These are phyloP conservation scores for Phytophthora fragariaefolia DNA, from an alignment of 352 stramenopile species.

Conservation along the genomic window DNA sequence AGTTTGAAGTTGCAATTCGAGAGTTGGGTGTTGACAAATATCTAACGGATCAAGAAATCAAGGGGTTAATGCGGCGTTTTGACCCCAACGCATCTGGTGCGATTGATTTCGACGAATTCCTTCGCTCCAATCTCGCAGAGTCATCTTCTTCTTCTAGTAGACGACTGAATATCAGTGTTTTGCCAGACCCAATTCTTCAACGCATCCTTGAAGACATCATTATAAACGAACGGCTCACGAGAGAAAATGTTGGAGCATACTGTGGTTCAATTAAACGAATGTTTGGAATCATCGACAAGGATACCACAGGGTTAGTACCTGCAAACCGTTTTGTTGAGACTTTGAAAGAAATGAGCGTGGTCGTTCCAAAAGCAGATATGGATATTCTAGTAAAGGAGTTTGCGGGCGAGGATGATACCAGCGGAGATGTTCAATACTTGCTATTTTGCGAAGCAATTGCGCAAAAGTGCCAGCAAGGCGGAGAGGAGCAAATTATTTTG, in stretches of 20 bases:
- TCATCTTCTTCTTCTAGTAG: slow-evolving; percentile 59
- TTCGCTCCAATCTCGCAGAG: slow-evolving; percentile 78
- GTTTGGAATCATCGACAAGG: slow-evolving; percentile 85
- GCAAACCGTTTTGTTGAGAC: slow-evolving; percentile 59
- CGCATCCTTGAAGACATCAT: slow-evolving; percentile 60
- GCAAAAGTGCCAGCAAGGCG: slow-evolving; percentile 48
- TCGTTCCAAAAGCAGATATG: slow-evolving; percentile 45
- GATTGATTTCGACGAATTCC: slow-evolving; percentile 79
- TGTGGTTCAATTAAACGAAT: slow-evolving; percentile 78
- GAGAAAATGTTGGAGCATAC: slow-evolving; percentile 51
- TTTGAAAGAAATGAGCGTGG: slow-evolving; percentile 69
- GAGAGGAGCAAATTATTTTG: slow-evolving; percentile 25
- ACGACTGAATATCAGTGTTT: slow-evolving; percentile 31
- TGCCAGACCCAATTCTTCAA: slow-evolving; percentile 42
- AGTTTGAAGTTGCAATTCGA: slow-evolving; percentile 73
- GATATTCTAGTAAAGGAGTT: slow-evolving; percentile 57
- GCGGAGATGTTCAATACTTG: slow-evolving; percentile 51
- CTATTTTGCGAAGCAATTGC: slow-evolving; percentile 67
- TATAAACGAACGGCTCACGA: slow-evolving; percentile 54
- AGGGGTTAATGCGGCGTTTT: slow-evolving; percentile 81
- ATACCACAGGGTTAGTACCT: slow-evolving; percentile 59
- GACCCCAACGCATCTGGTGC: slow-evolving; percentile 70
- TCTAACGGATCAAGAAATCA: slow-evolving; percentile 77
- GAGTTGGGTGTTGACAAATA: slow-evolving; percentile 81
- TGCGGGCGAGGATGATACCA: slow-evolving; percentile 29